phyloP scores from a whole-genome alignment of 2,329 filamentous ascomycete genomes.

The Fusarium kyushuense region DNA sequence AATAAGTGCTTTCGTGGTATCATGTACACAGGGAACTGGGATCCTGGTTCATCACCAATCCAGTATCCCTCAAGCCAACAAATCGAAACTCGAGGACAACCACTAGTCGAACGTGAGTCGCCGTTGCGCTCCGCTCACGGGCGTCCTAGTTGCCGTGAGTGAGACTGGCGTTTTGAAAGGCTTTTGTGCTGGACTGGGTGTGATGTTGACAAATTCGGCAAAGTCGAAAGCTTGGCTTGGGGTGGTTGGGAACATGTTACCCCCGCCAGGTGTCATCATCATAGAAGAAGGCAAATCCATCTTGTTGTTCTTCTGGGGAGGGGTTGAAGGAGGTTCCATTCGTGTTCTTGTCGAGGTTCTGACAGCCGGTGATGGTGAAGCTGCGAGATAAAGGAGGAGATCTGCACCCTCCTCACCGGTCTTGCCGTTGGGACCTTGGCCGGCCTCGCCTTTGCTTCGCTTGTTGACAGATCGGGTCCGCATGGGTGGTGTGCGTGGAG shows the following conservation, averaged over 20 bases:
- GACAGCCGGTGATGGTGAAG: slow-evolving; percentile 88
- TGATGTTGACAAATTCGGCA: slow-evolving; percentile 97
- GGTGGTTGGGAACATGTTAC: slow-evolving; percentile 78
- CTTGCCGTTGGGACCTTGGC: slow-evolving; percentile 62
- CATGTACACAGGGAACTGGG: slow-evolving; percentile 50
- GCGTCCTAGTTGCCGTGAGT: slow-evolving; percentile 63
- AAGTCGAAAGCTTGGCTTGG: slow-evolving; percentile 91
- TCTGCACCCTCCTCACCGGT: slow-evolving; percentile 84
- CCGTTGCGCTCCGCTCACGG: slow-evolving; percentile 76
- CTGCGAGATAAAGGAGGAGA: slow-evolving; percentile 84
- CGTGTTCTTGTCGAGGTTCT: slow-evolving; percentile 58
- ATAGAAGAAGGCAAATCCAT: slow-evolving; percentile 82
- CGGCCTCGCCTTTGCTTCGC: slow-evolving; percentile 62
- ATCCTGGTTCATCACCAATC: slow-evolving; percentile 21
- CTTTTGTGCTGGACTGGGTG: slow-evolving; percentile 91
- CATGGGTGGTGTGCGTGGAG: slow-evolving; percentile 84
- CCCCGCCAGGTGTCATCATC: slow-evolving; percentile 86
- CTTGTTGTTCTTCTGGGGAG: slow-evolving; percentile 75
- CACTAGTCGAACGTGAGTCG: slow-evolving; percentile 85
- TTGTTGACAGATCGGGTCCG: slow-evolving; percentile 63
- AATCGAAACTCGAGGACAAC: slow-evolving; percentile 31
- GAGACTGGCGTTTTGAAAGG: slow-evolving; percentile 85
- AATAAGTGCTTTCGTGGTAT: slow-evolving; percentile 53
- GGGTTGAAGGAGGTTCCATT: slow-evolving; percentile 80
- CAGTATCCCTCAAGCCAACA: slow-evolving; percentile 15